phyloP scores from a whole-genome alignment of 2,329 filamentous ascomycete genomes.

The Fusarium continuum region DNA sequence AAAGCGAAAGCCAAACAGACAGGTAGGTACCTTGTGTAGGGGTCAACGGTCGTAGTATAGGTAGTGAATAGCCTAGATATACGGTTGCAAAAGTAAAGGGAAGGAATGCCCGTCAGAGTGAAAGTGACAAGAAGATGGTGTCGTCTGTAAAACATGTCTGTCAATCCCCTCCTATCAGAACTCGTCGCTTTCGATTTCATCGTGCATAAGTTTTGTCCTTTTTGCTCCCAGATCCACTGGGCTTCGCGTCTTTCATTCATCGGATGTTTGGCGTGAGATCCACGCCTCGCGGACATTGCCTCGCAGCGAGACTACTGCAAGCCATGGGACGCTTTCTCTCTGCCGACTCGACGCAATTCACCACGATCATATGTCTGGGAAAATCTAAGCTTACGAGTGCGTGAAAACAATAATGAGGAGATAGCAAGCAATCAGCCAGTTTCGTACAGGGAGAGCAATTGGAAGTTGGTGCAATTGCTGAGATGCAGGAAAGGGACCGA shows the following conservation, averaged over 20 bases:
- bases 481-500: constrained; percentile 31
- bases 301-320: constrained; percentile 39
- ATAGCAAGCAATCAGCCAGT: constrained; percentile 9
- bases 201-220: constrained; percentile 34
- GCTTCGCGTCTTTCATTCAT: constrained; percentile 29
- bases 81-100: constrained; percentile 20
- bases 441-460: too few relatives aligned
- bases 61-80: constrained; percentile 10
- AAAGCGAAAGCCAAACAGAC: background rate
- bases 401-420: constrained; percentile 11
- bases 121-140: constrained; percentile 33
- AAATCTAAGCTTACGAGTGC: constrained; percentile 9
- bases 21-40: constrained; percentile 9
- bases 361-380: constrained; percentile 14
- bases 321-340: constrained; percentile 31
- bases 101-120: constrained; percentile 28
- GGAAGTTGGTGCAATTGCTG: constrained; percentile 15
- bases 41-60: constrained; percentile 10
- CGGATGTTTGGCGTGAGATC: constrained; percentile 32
- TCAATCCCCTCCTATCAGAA: constrained; percentile 35
- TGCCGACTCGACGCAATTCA: constrained; percentile 29
- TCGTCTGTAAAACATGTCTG: constrained; percentile 24
- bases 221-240: constrained; percentile 23
- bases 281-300: constrained; percentile 31
- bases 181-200: constrained; percentile 26